Evolutionary conservation across 2,329 filamentous ascomycete species (phyloP).

Genomic region (Cladosporium sp.): DNA sequence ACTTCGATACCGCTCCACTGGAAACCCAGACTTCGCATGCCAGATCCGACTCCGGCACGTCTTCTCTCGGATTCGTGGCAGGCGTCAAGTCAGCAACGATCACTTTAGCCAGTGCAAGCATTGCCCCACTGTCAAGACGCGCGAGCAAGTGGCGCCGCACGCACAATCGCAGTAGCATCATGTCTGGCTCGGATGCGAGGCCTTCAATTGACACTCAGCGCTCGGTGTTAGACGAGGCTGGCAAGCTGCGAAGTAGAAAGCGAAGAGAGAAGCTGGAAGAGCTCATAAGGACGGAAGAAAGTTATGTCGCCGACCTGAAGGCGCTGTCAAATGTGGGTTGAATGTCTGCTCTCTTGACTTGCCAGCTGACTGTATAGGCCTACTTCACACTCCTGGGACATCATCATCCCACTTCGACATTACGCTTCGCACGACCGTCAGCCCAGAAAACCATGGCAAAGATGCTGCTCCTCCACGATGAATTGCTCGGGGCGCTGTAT

Average conservation of each 20-base stretch:
- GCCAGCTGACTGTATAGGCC: conserved; percentile 29
- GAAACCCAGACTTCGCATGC: conserved; percentile 27
- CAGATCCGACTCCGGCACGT: conserved; percentile 56
- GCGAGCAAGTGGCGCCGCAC: conserved; percentile 55
- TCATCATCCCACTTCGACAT: conserved; percentile 19
- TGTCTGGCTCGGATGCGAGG: conserved; percentile 63
- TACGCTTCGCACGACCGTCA: conserved; percentile 24
- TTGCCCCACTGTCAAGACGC: conserved; percentile 57
- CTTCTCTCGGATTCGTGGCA: conserved; percentile 75
- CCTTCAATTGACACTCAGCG: conserved; percentile 54
- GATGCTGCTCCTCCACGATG: conserved; percentile 78
- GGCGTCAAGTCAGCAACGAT: conserved; percentile 75
- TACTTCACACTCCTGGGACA: conserved; percentile 39
- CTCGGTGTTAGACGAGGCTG: conserved; percentile 58
- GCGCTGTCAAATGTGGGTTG: conserved; percentile 73
- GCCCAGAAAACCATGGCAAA: conserved; percentile 47
- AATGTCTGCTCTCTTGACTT: background rate
- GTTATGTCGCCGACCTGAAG: conserved; percentile 81
- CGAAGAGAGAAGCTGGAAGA: conserved; percentile 79
- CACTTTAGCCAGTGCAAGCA: conserved; percentile 69
- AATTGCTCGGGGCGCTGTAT: conserved; percentile 71
- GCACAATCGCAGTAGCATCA: conserved; percentile 51
- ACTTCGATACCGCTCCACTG: conserved; percentile 24
- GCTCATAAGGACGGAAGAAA: conserved; percentile 77
- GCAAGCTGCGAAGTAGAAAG: conserved; percentile 67